phyloP scores from a whole-genome alignment of 2,329 filamentous ascomycete genomes.

The Penicillium sumatraense region DNA sequence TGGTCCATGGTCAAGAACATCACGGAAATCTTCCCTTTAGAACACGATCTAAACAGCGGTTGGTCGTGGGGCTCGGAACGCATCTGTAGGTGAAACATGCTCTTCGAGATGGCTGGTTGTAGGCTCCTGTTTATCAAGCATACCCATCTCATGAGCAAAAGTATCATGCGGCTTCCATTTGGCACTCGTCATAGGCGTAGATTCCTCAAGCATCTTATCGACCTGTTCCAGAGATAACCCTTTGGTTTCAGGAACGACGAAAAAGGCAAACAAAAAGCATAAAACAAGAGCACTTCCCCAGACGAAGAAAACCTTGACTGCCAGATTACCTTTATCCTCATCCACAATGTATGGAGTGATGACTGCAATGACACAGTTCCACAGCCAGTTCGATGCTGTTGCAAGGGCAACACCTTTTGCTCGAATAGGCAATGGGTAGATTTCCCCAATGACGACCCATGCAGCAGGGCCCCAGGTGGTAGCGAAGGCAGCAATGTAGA shows the following conservation, averaged over 20 bases:
- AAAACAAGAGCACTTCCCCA: constrained; percentile 77
- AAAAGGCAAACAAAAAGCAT: constrained; percentile 71
- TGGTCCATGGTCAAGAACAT: background rate
- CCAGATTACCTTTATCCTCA: constrained; percentile 59
- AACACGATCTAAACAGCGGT: no score
- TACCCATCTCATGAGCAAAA: constrained; percentile 64
- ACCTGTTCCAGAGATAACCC: constrained; percentile 78
- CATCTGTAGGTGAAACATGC: background rate
- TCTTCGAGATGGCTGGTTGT: constrained; percentile 7
- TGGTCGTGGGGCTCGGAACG: no score
- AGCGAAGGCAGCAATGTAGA: constrained; percentile 93
- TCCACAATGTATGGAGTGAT: constrained; percentile 71
- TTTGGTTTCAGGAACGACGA: constrained; percentile 75
- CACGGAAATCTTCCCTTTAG: background rate
- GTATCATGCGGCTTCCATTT: constrained; percentile 76
- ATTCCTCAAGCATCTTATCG: constrained; percentile 88
- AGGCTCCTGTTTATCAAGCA: constrained; percentile 41
- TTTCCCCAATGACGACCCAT: constrained; percentile 78
- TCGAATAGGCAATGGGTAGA: constrained; percentile 86
- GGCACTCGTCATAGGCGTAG: constrained; percentile 73
- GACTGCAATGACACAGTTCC: constrained; percentile 75
- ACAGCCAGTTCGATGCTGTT: constrained; percentile 88
- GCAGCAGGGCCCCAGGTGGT: constrained; percentile 80
- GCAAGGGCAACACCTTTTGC: constrained; percentile 84
- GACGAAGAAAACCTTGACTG: constrained; percentile 76